Conservation (phyloP, 2,329 filamentous ascomycete species). For the Aspergillus viridinutans region DNA sequence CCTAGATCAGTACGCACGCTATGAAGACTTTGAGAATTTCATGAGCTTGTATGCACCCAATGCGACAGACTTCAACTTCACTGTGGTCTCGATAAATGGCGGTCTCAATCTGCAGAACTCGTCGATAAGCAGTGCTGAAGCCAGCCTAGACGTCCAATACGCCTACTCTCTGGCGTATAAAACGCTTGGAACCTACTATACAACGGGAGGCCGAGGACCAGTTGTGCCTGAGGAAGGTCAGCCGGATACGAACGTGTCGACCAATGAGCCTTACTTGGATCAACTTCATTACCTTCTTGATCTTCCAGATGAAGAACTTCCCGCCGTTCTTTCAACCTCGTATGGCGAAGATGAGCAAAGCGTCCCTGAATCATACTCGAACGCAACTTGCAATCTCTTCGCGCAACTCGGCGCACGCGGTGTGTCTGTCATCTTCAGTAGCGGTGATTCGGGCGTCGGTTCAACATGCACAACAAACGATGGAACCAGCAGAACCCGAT, state of each 20-base stretch:
- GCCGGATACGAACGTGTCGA: slow-evolving; percentile 39
- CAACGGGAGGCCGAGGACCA: slow-evolving; percentile 54
- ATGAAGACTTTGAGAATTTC: slow-evolving; percentile 55
- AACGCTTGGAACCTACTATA: slow-evolving; percentile 55
- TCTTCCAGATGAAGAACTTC: slow-evolving; percentile 52
- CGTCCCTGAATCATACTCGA: slow-evolving; percentile 56
- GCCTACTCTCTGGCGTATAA: slow-evolving; percentile 54
- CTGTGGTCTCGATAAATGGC: slow-evolving; percentile 53
- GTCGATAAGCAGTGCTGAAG: slow-evolving; percentile 48
- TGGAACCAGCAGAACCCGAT: slow-evolving; percentile 48
- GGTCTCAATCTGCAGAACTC: slow-evolving; percentile 50
- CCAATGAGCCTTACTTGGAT: slow-evolving; percentile 64
- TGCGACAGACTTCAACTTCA: slow-evolving; percentile 52
- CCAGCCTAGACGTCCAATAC: slow-evolving; percentile 62
- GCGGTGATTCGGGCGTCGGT: slow-evolving; percentile 61
- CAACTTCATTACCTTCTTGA: slow-evolving; percentile 59
- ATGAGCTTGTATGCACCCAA: slow-evolving; percentile 52
- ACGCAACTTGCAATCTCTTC: slow-evolving; percentile 59
- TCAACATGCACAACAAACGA: slow-evolving; percentile 53
- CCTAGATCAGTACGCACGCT: slow-evolving; percentile 50
- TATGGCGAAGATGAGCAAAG: slow-evolving; percentile 66
- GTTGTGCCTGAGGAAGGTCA: slow-evolving; percentile 48
- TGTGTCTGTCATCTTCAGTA: slow-evolving; percentile 61
- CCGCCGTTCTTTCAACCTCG: slow-evolving; percentile 63
- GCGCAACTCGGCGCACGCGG: slow-evolving; percentile 63